These are phyloP conservation scores for Candida mattraensis DNA, from an alignment of 805 yeast species.

Conservation along the genomic window DNA sequence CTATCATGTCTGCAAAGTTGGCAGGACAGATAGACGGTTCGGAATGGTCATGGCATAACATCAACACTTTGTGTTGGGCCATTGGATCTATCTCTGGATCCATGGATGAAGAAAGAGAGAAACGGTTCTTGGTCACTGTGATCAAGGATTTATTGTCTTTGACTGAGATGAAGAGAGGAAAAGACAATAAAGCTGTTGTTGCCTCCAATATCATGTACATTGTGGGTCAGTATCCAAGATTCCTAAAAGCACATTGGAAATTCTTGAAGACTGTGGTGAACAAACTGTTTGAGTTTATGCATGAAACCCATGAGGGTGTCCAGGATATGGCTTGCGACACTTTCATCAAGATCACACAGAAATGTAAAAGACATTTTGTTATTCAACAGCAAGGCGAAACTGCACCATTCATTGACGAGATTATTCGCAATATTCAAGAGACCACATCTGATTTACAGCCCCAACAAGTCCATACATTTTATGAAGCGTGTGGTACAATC, in stretches of 20 bases:
- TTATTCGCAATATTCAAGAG: constrained; percentile 75
- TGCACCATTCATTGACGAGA: constrained; percentile 90
- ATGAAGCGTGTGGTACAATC: constrained; percentile 95
- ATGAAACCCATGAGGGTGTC: constrained; percentile 99
- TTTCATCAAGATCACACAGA: constrained; percentile 89
- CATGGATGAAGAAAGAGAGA: constrained; percentile 97
- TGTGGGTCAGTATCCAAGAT: constrained; percentile 98
- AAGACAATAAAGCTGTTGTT: constrained; percentile 97
- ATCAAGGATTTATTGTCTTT: constrained; percentile 88
- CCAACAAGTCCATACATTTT: constrained; percentile 96
- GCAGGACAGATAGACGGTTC: constrained; percentile 92
- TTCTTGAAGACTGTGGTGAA: constrained; percentile 93
- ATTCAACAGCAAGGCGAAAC: constrained; percentile 80
- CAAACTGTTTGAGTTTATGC: constrained; percentile 97
- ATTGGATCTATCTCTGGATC: constrained; percentile 98
- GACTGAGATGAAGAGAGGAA: constrained; percentile 95
- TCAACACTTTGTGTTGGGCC: constrained; percentile 98
- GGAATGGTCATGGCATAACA: constrained; percentile 99
- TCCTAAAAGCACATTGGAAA: constrained; percentile 97
- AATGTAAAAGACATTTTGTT: constrained; percentile 94
- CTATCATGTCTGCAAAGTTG: constrained; percentile 88
- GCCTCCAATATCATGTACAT: constrained; percentile 99
- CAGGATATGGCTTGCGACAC: constrained; percentile 99
- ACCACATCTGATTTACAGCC: constrained; percentile 94
- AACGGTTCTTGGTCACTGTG: constrained; percentile 87